Conservation (phyloP, 1,139 yeast species). For the Trichomonascaceae sp. region DNA sequence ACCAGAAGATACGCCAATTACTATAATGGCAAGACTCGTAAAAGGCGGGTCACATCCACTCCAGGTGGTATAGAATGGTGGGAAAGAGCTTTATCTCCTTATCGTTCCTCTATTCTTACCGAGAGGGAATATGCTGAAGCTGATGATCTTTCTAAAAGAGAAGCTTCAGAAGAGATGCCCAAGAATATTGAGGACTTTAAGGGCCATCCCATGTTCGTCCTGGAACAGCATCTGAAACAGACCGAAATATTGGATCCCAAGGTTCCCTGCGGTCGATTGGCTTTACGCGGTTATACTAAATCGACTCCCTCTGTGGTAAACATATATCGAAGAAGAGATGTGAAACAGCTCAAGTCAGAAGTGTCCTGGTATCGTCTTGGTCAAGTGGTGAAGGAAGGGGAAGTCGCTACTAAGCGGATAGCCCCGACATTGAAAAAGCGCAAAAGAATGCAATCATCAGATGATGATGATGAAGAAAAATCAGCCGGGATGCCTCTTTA, state of each 20-base stretch:
- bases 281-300: slow-evolving; percentile 21
- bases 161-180: slow-evolving; percentile 81
- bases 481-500: slow-evolving; percentile 48
- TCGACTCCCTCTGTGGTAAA: slow-evolving; percentile 20
- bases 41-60: slow-evolving; percentile 59
- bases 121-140: slow-evolving; percentile 63
- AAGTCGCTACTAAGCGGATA: slow-evolving; percentile 50
- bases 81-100: slow-evolving; percentile 36
- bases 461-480: slow-evolving; percentile 38
- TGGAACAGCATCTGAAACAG: slow-evolving; percentile 65
- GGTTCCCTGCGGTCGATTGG: slow-evolving; percentile 69
- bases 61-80: slow-evolving; percentile 61
- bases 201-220: slow-evolving; percentile 80
- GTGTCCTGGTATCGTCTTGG: slow-evolving; percentile 87
- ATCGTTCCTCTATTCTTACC: slow-evolving; percentile 28
- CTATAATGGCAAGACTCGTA: slow-evolving; percentile 68
- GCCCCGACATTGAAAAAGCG: slow-evolving; percentile 25
- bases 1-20: slow-evolving; percentile 73
- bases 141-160: slow-evolving; percentile 61
- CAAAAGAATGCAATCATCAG: slow-evolving; percentile 16
- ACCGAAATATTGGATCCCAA: slow-evolving; percentile 69
- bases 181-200: slow-evolving; percentile 74
- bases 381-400: slow-evolving; percentile 64
- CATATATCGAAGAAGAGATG: slow-evolving; percentile 64
- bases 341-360: slow-evolving; percentile 60